phyloP scores from a whole-genome alignment of 805 yeast species.

The Metschnikowia kunwiensis region DNA sequence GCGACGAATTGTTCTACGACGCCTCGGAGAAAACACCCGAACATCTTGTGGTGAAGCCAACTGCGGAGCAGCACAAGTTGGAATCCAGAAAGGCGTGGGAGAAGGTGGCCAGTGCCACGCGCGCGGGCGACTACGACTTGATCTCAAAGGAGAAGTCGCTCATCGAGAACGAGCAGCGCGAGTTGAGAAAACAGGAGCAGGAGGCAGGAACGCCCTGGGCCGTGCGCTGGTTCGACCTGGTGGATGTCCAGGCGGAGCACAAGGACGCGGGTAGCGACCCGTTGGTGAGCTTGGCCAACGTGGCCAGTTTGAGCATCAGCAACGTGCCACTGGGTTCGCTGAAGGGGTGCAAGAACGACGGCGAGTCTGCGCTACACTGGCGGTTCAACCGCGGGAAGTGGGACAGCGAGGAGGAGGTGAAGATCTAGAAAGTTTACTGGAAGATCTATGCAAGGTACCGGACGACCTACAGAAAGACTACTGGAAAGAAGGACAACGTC shows the following conservation, averaged over 20 bases:
- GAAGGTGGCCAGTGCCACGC: constrained; percentile 85
- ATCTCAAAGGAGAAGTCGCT: constrained; percentile 72
- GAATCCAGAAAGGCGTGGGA: constrained; percentile 91
- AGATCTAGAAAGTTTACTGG: too few species aligned
- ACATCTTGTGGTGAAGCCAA: constrained; percentile 70
- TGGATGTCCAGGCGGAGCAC: constrained; percentile 19
- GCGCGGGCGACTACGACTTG: constrained; percentile 65
- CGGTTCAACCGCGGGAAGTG: constrained; percentile 56
- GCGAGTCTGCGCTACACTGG: constrained; percentile 61
- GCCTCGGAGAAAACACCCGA: constrained; percentile 51
- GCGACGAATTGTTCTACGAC: constrained; percentile 59
- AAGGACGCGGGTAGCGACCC: constrained; percentile 26
- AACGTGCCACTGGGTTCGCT: constrained; percentile 68
- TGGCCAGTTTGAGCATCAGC: constrained; percentile 55
- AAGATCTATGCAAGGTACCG: too few species aligned
- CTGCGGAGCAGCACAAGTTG: constrained; percentile 72
- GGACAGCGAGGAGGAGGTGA: constrained; percentile 59
- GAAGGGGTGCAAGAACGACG: constrained; percentile 54
- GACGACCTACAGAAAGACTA: too few species aligned
- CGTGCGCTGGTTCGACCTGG: constrained; percentile 72
- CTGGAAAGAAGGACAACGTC: too few species aligned
- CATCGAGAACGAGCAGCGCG: constrained; percentile 85
- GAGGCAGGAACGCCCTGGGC: constrained; percentile 68
- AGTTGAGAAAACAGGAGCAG: constrained; percentile 67
- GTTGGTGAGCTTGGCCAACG: constrained; percentile 35